phyloP scores from a whole-genome alignment of 2,329 filamentous ascomycete genomes.

The Torrubiella hemipterigena region DNA sequence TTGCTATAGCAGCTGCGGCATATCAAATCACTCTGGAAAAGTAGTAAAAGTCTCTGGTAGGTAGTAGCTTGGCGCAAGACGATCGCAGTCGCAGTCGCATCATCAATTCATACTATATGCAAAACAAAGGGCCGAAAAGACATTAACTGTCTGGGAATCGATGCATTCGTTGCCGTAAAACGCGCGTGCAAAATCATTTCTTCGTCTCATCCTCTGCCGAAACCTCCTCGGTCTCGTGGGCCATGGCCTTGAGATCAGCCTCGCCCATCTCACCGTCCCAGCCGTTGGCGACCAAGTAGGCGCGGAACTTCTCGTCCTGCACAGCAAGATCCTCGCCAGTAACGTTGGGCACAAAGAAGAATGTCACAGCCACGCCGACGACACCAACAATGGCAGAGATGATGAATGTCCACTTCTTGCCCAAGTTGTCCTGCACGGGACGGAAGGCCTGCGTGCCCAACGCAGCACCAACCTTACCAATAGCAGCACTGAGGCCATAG shows the following conservation, averaged over 20 bases:
- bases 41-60: too few relatives aligned
- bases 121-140: too few relatives aligned
- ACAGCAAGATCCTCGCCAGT: conserved; percentile 29
- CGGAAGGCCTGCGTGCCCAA: conserved; percentile 38
- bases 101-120: too few relatives aligned
- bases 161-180: too few relatives aligned
- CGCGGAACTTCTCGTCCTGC: conserved; percentile 30
- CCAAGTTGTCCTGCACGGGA: conserved; percentile 30
- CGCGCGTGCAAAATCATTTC: too few relatives aligned
- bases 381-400: conserved; percentile 38
- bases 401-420: conserved; percentile 38
- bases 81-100: too few relatives aligned
- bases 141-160: too few relatives aligned
- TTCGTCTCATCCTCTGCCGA: too few relatives aligned
- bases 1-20: too few relatives aligned
- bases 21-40: too few relatives aligned
- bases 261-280: conserved; percentile 33
- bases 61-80: too few relatives aligned
- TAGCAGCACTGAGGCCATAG: conserved; percentile 36
- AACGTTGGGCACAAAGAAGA: conserved; percentile 32
- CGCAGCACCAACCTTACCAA: conserved; percentile 39
- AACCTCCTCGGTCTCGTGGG: conserved; percentile 8
- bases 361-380: conserved; percentile 32
- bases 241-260: conserved; percentile 9
- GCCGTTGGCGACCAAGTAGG: conserved; percentile 28